A percentile compares a stretch with the other conserved stretches of the same genome.
These are phyloP conservation scores for Datura wrightii DNA, from an alignment of 257 asterid species.

Conservation along the genomic window DNA sequence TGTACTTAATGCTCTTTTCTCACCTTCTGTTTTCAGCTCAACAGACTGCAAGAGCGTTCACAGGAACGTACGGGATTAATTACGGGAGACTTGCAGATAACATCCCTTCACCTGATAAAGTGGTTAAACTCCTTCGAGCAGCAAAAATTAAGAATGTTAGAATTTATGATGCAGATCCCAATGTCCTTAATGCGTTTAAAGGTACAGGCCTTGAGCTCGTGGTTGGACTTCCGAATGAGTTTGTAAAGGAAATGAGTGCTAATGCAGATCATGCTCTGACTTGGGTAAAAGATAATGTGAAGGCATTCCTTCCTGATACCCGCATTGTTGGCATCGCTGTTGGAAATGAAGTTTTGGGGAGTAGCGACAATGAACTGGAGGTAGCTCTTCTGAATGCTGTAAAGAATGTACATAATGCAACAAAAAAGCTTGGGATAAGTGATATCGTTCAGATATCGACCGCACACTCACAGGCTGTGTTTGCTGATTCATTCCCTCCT, in stretches of 20 bases:
- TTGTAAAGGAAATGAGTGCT: constrained; percentile 70
- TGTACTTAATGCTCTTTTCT: not conserved
- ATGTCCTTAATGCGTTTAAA: constrained; percentile 81
- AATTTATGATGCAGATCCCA: constrained; percentile 78
- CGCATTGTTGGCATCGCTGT: constrained; percentile 82
- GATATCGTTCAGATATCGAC: constrained; percentile 72
- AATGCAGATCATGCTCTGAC: constrained; percentile 72
- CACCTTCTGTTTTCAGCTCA: constrained; percentile 48
- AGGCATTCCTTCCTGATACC: constrained; percentile 85
- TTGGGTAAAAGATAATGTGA: constrained; percentile 91
- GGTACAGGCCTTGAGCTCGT: constrained; percentile 91
- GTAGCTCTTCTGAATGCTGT: constrained; percentile 70
- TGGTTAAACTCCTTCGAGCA: constrained; percentile 73
- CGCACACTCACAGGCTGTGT: constrained; percentile 82
- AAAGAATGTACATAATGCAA: constrained; percentile 78
- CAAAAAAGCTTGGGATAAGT: constrained; percentile 63
- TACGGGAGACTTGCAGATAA: constrained; percentile 95
- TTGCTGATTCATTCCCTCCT: constrained; percentile 82
- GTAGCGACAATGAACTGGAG: constrained; percentile 55
- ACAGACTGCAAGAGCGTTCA: constrained; percentile 59
- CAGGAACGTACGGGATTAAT: constrained; percentile 92
- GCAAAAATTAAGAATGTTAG: constrained; percentile 93
- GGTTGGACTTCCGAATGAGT: constrained; percentile 76
- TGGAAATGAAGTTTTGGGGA: constrained; percentile 84
- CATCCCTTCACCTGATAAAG: constrained; percentile 89